Evolutionary conservation across 2,329 filamentous ascomycete genomes (phyloP).

Genomic region (Penicillium expansum): DNA sequence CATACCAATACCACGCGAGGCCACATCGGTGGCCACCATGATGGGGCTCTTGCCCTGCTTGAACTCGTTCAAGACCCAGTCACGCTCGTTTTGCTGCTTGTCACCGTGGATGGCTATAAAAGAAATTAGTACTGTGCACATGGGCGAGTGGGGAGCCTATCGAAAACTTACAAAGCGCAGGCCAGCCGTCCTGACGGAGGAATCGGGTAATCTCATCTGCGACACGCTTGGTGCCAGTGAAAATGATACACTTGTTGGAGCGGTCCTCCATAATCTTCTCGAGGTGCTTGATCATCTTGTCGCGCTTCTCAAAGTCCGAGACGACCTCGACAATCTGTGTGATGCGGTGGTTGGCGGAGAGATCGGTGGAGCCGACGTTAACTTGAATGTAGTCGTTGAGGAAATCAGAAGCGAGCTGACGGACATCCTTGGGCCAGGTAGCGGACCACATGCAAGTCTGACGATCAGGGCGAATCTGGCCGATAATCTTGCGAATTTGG

Average conservation of each 20-base stretch:
- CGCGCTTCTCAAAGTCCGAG: constrained; percentile 94
- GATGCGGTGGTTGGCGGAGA: constrained; percentile 96
- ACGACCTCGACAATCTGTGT: constrained; percentile 97
- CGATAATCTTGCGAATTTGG: constrained; percentile 97
- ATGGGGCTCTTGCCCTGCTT: constrained; percentile 99
- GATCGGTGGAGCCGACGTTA: constrained; percentile 94
- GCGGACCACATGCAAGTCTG: constrained; percentile 99
- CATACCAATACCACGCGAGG: constrained; percentile 99
- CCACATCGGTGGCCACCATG: constrained; percentile 99
- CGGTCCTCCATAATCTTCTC: constrained; percentile 98
- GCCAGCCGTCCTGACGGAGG: constrained; percentile 97
- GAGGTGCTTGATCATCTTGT: constrained; percentile 93
- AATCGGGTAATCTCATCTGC: constrained; percentile 97
- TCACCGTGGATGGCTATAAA: constrained; percentile 87
- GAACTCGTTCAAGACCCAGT: constrained; percentile 99
- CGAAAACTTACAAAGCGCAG: constrained; percentile 75
- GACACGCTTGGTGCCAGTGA: constrained; percentile 82
- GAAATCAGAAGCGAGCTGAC: constrained; percentile 85
- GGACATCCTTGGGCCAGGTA: constrained; percentile 98
- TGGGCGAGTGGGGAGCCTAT: background rate
- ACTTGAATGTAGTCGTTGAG: constrained; percentile 96
- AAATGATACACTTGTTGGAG: constrained; percentile 91
- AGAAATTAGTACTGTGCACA: constrained; percentile 37
- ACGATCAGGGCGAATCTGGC: constrained; percentile 95
- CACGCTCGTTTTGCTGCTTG: constrained; percentile 99